These are phyloP conservation scores for Teratosphaeria pseudoeucalypti DNA, from an alignment of 2,329 filamentous ascomycete genomes.

Conservation along the genomic window DNA sequence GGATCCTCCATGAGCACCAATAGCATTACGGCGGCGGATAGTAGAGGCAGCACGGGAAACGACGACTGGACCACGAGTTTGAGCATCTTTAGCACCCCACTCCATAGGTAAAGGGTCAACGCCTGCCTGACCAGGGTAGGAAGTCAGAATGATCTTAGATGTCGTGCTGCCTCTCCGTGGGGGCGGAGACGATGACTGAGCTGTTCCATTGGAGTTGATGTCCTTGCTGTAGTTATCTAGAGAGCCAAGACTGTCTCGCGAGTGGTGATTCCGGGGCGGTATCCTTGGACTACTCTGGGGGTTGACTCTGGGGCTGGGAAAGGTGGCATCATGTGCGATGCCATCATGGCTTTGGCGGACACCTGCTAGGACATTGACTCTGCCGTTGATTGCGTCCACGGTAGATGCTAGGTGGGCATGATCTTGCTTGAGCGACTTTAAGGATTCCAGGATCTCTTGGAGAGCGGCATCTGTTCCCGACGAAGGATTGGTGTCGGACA, in stretches of 20 bases:
- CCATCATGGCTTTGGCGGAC: constrained; percentile 48
- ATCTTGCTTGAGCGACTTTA: constrained; percentile 47
- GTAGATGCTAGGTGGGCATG: constrained; percentile 45
- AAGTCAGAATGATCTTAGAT: constrained; percentile 61
- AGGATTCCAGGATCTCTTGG: constrained; percentile 45
- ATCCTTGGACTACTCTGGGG: constrained; percentile 12
- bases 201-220: constrained; percentile 5
- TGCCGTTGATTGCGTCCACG: constrained; percentile 51
- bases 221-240: constrained; percentile 14
- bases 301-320: constrained; percentile 15
- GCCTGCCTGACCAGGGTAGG: constrained; percentile 87
- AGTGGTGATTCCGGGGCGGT: constrained; percentile 10
- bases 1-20: constrained; percentile 72
- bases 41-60: constrained; percentile 68
- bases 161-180: constrained; percentile 30
- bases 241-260: constrained; percentile 16
- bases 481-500: not conserved
- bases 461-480: constrained; percentile 24
- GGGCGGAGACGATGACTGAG: constrained; percentile 11
- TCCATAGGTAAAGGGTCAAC: constrained; percentile 83
- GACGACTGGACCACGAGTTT: constrained; percentile 73
- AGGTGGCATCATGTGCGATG: constrained; percentile 26
- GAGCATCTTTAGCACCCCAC: constrained; percentile 72
- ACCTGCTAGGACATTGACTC: constrained; percentile 50
- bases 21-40: constrained; percentile 67